These are phyloP conservation scores for Neurospora terricola DNA, from an alignment of 495 filamentous ascomycete genomes.

Conservation along the genomic window DNA sequence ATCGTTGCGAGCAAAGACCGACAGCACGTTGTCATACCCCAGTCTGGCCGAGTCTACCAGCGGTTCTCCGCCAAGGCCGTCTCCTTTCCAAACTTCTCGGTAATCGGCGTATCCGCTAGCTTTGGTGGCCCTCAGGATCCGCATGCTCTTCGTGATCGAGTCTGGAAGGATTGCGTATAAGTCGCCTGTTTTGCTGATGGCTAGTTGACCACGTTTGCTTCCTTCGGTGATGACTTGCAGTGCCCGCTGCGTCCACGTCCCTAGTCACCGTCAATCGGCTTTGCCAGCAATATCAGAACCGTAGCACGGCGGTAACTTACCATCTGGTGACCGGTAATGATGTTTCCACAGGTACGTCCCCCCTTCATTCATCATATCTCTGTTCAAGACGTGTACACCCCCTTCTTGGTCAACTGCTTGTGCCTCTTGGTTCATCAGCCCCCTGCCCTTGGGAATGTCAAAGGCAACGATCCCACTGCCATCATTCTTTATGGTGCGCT, in stretches of 20 bases:
- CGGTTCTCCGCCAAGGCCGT: constrained; percentile 26
- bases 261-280: constrained; percentile 4
- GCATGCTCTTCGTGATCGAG: constrained; percentile 12
- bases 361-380: constrained; percentile 24
- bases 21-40: constrained; percentile 25
- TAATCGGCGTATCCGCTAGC: constrained; percentile 17
- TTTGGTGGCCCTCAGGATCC: constrained; percentile 22
- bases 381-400: constrained; percentile 38
- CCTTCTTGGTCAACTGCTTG: constrained; percentile 35
- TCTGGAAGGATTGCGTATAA: constrained; percentile 30
- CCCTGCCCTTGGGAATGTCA: constrained; percentile 27
- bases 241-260: constrained; percentile 18
- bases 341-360: constrained; percentile 30
- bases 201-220: constrained; percentile 25
- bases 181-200: constrained; percentile 23
- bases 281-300: not conserved
- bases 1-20: constrained; percentile 22
- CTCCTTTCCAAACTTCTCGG: constrained; percentile 23
- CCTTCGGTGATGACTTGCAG: constrained; percentile 21
- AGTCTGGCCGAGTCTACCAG: constrained; percentile 28
- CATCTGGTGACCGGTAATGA: constrained; percentile 29
- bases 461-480: constrained; percentile 30
- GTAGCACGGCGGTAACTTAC: constrained; percentile 11
- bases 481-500: constrained; percentile 26
- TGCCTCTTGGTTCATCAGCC: constrained; percentile 40